phyloP scores from a whole-genome alignment of 2,329 filamentous ascomycete genomes.

The Aureobasidium uvarum region DNA sequence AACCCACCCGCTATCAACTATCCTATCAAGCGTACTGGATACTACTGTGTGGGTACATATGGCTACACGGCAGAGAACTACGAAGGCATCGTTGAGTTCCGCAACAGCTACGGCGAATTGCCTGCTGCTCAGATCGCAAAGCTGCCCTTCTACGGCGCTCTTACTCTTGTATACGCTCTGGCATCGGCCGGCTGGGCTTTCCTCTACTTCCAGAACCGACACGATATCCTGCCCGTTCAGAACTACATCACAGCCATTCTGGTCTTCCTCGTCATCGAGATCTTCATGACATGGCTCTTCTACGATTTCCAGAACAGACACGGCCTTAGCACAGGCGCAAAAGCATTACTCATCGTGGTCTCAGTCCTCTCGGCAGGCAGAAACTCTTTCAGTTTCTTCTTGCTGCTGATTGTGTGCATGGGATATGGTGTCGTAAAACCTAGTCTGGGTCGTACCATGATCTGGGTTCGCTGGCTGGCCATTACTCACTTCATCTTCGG shows the following conservation, averaged over 20 bases:
- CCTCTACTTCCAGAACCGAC: constrained; percentile 88
- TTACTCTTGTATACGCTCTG: constrained; percentile 90
- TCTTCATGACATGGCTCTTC: constrained; percentile 98
- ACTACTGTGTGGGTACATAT: constrained; percentile 87
- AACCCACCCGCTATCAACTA: constrained; percentile 74
- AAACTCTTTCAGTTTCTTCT: constrained; percentile 98
- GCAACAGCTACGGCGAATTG: constrained; percentile 94
- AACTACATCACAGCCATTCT: constrained; percentile 99
- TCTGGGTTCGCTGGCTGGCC: constrained; percentile 86
- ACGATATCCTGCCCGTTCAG: constrained; percentile 93
- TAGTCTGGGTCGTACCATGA: constrained; percentile 88
- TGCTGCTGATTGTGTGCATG: constrained; percentile 98
- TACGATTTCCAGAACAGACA: constrained; percentile 95
- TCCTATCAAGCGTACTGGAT: constrained; percentile 82
- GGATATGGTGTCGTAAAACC: constrained; percentile 97
- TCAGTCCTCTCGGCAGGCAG: constrained; percentile 87
- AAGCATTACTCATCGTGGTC: constrained; percentile 85
- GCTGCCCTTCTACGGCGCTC: constrained; percentile 91
- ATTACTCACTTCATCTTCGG: constrained; percentile 94
- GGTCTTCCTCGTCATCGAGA: constrained; percentile 89
- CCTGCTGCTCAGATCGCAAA: constrained; percentile 95
- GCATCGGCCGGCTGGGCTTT: constrained; percentile 89
- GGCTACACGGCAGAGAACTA: constrained; percentile 68
- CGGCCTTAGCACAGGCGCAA: constrained; percentile 77
- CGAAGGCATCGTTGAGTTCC: constrained; percentile 80